Evolutionary conservation across 2,329 filamentous ascomycete genomes (phyloP), one percentile per base, ranked within the genome.

Genomic region (Scopulariopsis brevicaulis): DNA sequence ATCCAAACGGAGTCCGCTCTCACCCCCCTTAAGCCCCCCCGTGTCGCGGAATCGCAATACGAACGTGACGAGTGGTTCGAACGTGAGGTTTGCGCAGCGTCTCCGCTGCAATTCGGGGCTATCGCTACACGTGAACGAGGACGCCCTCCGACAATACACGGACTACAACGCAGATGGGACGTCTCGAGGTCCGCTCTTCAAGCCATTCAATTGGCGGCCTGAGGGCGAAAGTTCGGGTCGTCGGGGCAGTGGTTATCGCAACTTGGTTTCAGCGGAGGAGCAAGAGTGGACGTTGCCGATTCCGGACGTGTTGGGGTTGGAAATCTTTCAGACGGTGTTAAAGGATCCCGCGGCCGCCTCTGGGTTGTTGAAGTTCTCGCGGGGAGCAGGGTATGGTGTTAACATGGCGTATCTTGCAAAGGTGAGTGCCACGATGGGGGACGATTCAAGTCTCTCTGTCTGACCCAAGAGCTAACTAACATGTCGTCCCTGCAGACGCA

Each of bases 341-440:
- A 71, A 74, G 60, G 75, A 80, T 60, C 74, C 76, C 0, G 69
- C 69, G 4, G 77, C 77, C 0, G 73, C 73, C 1, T 70, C 74
- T 58, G 72, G 75, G 35, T 66, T 83, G 22, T 70, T 74, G 58
- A 72, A 71, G 51, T 83, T 80, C 64, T 77, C 78, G n/a, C 72
- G 75, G 54, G 71, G 66, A 34, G 68, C 71, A 35, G 71, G 75
- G 37, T 74, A 72, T 58, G 74, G 72, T 1, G 74, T 80, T 57
- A 77, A 80, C 60, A 68, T 83, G 59, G 78, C 76, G 58, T 80
- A 79, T 57, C 67, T 80, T 24, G 69, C 77, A 57, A 77, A 77
- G 67, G 76, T 78, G 11, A 25, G 54, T 55, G 20, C 7, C 18
- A 11, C 35, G 10, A 8, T n/a, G 4, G n/a, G 11, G 22, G 20